A percentile compares a stretch with the other conserved stretches of the same genome.
These are phyloP conservation scores for Echeveria elegans DNA, from an alignment of 164 flowering plant species.

Conservation along the genomic window DNA sequence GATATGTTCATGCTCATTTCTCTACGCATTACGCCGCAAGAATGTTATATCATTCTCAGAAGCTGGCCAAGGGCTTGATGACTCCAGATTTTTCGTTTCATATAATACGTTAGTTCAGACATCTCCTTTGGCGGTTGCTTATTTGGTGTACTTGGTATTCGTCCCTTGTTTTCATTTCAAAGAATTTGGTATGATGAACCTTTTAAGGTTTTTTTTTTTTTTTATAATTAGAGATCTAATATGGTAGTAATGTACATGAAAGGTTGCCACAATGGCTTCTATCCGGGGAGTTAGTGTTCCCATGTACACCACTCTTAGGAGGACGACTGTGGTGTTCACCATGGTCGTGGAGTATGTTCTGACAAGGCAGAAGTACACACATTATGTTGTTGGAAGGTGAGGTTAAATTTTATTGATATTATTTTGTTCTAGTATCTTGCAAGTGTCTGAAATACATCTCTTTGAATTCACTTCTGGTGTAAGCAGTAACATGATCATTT, in stretches of 20 bases:
- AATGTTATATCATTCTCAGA: constrained; percentile 44
- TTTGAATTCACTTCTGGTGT: neutral
- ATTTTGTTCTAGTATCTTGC: neutral
- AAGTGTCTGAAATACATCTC: too few relatives aligned
- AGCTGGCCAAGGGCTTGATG: constrained; percentile 20
- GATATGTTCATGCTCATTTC: constrained; percentile 40
- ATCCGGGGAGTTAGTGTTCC: constrained; percentile 61
- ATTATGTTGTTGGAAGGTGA: constrained; percentile 42
- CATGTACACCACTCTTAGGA: constrained; percentile 50
- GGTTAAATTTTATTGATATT: neutral
- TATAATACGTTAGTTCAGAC: constrained; percentile 33
- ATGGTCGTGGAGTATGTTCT: constrained; percentile 41
- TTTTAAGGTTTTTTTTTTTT: neutral
- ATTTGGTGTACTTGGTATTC: constrained; percentile 42
- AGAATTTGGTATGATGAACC: neutral
- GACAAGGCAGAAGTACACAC: constrained; percentile 38
- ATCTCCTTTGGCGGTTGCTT: constrained; percentile 41
- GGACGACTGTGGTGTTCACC: constrained; percentile 45
- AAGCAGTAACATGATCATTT: too few relatives aligned
- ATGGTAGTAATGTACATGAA: constrained; percentile 16
- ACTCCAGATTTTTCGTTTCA: constrained; percentile 28
- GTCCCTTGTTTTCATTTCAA: neutral
- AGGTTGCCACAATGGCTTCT: constrained; percentile 48
- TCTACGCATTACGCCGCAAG: constrained; percentile 33
- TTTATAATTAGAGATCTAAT: neutral